Percentiles rank a stretch among this genome's conserved stretches.
phyloP scores from a whole-genome alignment of 2,329 filamentous ascomycete genomes.

The Nemania sp. region DNA sequence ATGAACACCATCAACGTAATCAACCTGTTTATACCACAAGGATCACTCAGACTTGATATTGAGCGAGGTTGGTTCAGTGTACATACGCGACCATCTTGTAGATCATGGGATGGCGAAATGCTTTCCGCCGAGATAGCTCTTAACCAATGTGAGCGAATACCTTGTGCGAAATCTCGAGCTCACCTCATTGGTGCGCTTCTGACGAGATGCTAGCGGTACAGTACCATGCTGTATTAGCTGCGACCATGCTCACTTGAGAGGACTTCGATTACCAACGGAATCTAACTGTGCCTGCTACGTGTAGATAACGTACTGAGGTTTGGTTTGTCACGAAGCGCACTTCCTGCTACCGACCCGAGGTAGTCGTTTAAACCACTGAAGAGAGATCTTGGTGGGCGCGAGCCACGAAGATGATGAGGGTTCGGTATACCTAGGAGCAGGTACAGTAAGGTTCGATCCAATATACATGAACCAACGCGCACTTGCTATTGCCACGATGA shows the following conservation, averaged over 20 bases:
- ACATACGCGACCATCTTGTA: constrained; percentile 16
- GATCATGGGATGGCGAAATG: background rate
- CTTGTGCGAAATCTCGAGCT: background rate
- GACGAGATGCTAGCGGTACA: background rate
- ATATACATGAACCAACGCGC: too few species aligned
- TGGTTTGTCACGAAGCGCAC: too few species aligned
- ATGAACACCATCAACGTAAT: constrained; percentile 15
- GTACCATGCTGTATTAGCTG: background rate
- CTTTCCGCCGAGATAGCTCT: background rate
- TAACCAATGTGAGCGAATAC: background rate
- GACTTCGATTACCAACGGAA: background rate
- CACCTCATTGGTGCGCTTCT: background rate
- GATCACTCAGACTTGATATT: background rate
- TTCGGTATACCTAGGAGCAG: too few species aligned
- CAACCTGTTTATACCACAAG: constrained; percentile 4
- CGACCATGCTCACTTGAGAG: background rate
- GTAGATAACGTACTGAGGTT: too few species aligned
- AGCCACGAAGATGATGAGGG: too few species aligned
- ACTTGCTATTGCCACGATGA: too few species aligned
- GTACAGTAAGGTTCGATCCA: too few species aligned
- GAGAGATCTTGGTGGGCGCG: too few species aligned
- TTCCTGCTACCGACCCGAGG: too few species aligned
- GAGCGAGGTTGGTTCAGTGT: constrained; percentile 11
- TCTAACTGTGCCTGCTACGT: too few species aligned
- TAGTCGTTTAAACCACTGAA: too few species aligned